Conservation (phyloP, 176 grass and related monocot genomes). For the Musa schizocarpa region DNA sequence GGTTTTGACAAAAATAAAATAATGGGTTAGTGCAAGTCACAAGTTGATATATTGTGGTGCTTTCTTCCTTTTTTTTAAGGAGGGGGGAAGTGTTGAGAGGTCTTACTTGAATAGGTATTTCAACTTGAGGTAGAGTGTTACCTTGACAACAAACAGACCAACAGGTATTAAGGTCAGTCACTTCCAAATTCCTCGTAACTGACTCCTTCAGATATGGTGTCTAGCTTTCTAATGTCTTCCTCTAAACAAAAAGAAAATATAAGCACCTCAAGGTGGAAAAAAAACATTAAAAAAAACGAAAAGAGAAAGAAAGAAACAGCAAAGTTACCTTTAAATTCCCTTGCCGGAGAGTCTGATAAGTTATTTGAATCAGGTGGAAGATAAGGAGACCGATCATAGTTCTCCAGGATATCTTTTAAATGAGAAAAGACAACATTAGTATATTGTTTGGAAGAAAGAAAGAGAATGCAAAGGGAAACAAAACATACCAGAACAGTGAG, state of each 20-base stretch:
- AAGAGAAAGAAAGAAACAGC: neutral
- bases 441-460: neutral
- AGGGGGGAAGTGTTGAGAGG: too few species aligned
- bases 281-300: constrained; percentile 2
- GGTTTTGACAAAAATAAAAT: too few species aligned
- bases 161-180: constrained; percentile 35
- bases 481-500: constrained; percentile 76
- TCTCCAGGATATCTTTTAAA: constrained; percentile 77
- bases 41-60: neutral
- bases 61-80: too few species aligned
- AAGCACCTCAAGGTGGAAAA: constrained; percentile 9
- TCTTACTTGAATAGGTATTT: neutral
- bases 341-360: constrained; percentile 46
- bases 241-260: constrained; percentile 26
- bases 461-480: neutral
- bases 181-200: constrained; percentile 91
- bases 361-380: constrained; percentile 66
- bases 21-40: too few species aligned
- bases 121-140: constrained; percentile 17
- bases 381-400: constrained; percentile 92
- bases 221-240: constrained; percentile 69
- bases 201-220: constrained; percentile 93
- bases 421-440: constrained; percentile 18
- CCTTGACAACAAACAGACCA: neutral
- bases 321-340: constrained; percentile 52